phyloP scores from a whole-genome alignment of 2,329 filamentous ascomycete genomes.

The Apiospora sp. region DNA sequence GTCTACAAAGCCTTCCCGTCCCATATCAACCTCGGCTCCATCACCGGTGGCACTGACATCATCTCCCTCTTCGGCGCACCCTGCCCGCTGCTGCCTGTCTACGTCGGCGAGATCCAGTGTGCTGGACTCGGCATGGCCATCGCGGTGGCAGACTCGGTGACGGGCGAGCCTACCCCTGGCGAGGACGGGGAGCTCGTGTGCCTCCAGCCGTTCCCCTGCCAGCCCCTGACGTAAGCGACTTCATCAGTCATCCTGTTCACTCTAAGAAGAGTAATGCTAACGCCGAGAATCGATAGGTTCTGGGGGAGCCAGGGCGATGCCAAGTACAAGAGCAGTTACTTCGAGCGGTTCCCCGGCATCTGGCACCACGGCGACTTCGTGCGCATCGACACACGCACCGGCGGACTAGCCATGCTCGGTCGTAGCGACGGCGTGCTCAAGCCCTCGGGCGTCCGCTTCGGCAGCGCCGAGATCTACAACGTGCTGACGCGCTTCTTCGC shows the following conservation, averaged over 20 bases:
- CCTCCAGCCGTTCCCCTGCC: slow-evolving; percentile 84
- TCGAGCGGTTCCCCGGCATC: slow-evolving; percentile 78
- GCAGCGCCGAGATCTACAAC: slow-evolving; percentile 95
- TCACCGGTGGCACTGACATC: slow-evolving; percentile 96
- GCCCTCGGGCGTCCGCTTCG: slow-evolving; percentile 89
- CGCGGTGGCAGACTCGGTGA: slow-evolving; percentile 63
- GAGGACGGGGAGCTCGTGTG: slow-evolving; percentile 90
- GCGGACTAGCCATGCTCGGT: slow-evolving; percentile 89
- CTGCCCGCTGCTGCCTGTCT: slow-evolving; percentile 77
- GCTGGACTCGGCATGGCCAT: slow-evolving; percentile 84
- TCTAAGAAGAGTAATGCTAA: no score
- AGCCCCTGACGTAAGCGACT: slow-evolving; percentile 70
- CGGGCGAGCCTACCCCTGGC: slow-evolving; percentile 63
- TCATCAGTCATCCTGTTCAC: no score
- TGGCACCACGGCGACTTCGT: slow-evolving; percentile 99
- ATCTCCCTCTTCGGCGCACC: slow-evolving; percentile 93
- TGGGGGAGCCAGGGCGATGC: slow-evolving; percentile 75
- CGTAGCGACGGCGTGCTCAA: slow-evolving; percentile 93
- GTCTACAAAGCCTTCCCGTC: slow-evolving; percentile 84
- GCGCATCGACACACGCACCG: slow-evolving; percentile 71
- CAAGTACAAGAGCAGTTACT: slow-evolving; percentile 88
- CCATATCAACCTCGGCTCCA: slow-evolving; percentile 86
- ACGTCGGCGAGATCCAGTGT: slow-evolving; percentile 78
- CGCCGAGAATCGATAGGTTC: slow-evolving; percentile 55
- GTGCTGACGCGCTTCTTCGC: slow-evolving; percentile 86